Evolutionary conservation across 345 rosid genomes (phyloP).

Genomic region (Heritiera fomes): DNA sequence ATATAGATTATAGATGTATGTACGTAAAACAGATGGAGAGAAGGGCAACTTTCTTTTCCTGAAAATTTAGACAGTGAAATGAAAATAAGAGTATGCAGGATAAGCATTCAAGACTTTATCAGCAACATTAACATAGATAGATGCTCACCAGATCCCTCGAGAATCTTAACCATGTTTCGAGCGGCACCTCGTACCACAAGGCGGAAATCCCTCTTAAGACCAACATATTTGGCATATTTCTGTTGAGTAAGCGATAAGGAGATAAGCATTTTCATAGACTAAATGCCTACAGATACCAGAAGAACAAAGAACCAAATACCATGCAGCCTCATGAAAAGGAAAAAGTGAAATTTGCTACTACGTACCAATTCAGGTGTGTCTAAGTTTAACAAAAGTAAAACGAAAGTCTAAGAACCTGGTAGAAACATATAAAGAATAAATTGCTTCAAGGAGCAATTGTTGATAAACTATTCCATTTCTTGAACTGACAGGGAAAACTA

Average conservation of each 20-base stretch:
- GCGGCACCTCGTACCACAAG: constrained; percentile 97
- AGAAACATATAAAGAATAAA: not conserved
- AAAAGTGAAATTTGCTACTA: not conserved
- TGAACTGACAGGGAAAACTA: not conserved
- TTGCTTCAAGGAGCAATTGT: not conserved
- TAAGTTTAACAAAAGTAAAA: not conserved
- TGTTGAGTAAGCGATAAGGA: constrained; percentile 32
- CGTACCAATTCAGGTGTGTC: constrained; percentile 15
- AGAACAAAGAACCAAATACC: constrained; percentile 17
- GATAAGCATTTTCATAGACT: constrained; percentile 27
- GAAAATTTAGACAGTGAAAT: not conserved
- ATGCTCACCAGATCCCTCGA: constrained; percentile 72
- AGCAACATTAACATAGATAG: constrained; percentile 21
- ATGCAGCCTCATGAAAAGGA: not conserved
- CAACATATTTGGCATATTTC: constrained; percentile 91
- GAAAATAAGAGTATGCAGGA: not conserved
- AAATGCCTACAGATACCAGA: constrained; percentile 8
- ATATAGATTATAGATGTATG: no score
- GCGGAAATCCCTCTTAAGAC: constrained; percentile 91
- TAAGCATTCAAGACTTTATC: constrained; percentile 5
- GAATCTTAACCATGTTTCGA: constrained; percentile 85
- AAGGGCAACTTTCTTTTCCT: not conserved
- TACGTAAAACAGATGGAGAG: not conserved
- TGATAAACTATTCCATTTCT: constrained; percentile 6
- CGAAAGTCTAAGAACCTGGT: not conserved